Percentiles rank a stretch among this genome's conserved stretches.
Evolutionary conservation across 441 rosid genomes (phyloP).

Genomic region (Dalechampia spathulata): DNA sequence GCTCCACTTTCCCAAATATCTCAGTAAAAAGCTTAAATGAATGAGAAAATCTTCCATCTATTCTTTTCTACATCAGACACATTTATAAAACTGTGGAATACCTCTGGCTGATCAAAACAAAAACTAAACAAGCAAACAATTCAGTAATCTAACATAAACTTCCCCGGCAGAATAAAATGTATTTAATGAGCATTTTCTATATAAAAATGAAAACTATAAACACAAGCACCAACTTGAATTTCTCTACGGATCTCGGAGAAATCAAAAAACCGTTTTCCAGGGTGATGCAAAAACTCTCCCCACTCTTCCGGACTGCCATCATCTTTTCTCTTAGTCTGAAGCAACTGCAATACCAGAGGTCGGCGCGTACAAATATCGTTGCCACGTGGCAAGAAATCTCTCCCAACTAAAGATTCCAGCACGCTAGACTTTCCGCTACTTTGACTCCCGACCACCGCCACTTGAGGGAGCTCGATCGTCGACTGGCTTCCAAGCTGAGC

Average conservation of each 20-base stretch:
- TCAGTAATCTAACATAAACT: too few relatives aligned
- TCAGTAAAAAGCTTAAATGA: too few relatives aligned
- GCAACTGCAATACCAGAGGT: conserved; percentile 49
- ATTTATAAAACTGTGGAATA: too few relatives aligned
- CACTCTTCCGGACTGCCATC: conserved; percentile 35
- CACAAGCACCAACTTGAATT: conserved; percentile 31
- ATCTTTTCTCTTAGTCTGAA: conserved; percentile 20
- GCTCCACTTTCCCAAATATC: too few relatives aligned
- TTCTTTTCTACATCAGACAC: too few relatives aligned
- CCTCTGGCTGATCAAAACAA: too few relatives aligned
- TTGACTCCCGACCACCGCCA: conserved; percentile 69
- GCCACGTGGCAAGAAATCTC: conserved; percentile 67
- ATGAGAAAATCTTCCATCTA: too few relatives aligned
- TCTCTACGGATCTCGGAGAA: conserved; percentile 47
- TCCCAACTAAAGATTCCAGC: conserved; percentile 59
- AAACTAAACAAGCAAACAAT: too few relatives aligned
- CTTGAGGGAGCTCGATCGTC: conserved; percentile 51
- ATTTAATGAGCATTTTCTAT: too few relatives aligned
- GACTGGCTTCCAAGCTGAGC: conserved; percentile 25
- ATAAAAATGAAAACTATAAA: too few relatives aligned
- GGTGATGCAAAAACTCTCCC: conserved; percentile 58
- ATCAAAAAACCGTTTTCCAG: conserved; percentile 41
- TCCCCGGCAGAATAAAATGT: too few relatives aligned
- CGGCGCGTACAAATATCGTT: conserved; percentile 62
- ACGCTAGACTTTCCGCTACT: conserved; percentile 85